A percentile compares a stretch with the other conserved stretches of the same genome.
Evolutionary conservation across 768 basidiomycete species (phyloP).

Genomic region (Suillus subluteus): DNA sequence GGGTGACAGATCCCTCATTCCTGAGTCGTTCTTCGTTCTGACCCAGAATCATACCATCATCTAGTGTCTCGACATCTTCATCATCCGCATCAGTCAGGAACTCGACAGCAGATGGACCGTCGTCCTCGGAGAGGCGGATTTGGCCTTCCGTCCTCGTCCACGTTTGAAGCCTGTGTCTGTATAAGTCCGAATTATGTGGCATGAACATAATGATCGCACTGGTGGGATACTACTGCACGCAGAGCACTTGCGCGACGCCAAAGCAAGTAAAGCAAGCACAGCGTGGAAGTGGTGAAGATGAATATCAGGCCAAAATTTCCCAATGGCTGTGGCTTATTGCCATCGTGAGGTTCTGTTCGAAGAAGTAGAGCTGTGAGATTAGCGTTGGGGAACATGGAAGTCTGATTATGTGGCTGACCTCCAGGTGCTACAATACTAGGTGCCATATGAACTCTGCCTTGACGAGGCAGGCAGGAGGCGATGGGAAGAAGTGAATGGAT

Average conservation of each 20-base stretch:
- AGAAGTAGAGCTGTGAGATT: constrained; percentile 3
- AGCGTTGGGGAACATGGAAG: neutral
- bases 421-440: constrained; percentile 24
- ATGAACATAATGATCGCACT: constrained; percentile 37
- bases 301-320: constrained; percentile 58
- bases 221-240: constrained; percentile 62
- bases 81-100: constrained; percentile 66
- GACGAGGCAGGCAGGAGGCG: neutral
- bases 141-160: constrained; percentile 56
- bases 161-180: constrained; percentile 53
- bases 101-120: constrained; percentile 69
- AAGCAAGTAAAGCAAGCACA: constrained; percentile 61
- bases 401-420: constrained; percentile 19
- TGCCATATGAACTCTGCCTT: constrained; percentile 20
- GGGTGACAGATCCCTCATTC: neutral
- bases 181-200: constrained; percentile 5
- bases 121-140: constrained; percentile 71
- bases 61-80: constrained; percentile 45
- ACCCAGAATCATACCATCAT: constrained; percentile 28
- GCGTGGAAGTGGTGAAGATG: constrained; percentile 59
- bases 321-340: constrained; percentile 66
- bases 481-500: neutral
- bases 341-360: constrained; percentile 55
- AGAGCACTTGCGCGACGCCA: constrained; percentile 64
- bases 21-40: constrained; percentile 18